These are phyloP conservation scores for Nitzschia inconspicua DNA, from an alignment of 108 stramenopile species.

Conservation along the genomic window DNA sequence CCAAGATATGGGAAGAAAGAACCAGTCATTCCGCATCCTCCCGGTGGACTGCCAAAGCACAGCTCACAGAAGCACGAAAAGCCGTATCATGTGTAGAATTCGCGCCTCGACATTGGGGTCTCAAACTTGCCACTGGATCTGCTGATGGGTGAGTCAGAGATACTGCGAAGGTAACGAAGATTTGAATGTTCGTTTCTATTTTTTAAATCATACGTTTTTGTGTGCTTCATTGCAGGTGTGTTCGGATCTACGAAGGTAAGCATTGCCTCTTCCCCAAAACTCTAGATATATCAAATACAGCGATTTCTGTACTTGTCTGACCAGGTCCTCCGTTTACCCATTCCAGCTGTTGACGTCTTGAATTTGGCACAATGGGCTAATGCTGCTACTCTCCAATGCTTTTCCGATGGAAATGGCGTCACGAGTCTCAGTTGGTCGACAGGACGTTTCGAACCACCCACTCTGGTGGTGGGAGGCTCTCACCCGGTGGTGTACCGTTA, in stretches of 20 bases:
- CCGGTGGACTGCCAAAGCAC: conserved; percentile 79
- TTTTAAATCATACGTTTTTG: background rate
- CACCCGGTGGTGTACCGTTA: conserved; percentile 67
- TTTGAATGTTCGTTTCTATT: background rate
- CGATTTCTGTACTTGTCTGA: too few relatives aligned
- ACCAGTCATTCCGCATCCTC: conserved; percentile 34
- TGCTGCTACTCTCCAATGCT: conserved; percentile 50
- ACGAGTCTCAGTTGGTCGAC: conserved; percentile 88
- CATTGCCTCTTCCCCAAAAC: too few relatives aligned
- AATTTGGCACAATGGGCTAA: conserved; percentile 88
- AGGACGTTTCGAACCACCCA: conserved; percentile 89
- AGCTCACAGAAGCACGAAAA: conserved; percentile 76
- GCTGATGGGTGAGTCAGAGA: conserved; percentile 78
- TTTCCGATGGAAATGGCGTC: conserved; percentile 45
- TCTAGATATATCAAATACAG: background rate
- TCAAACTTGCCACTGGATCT: conserved; percentile 85
- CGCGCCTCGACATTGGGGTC: conserved; percentile 87
- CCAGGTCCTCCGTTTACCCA: background rate
- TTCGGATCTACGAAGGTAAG: conserved; percentile 15
- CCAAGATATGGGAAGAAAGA: conserved; percentile 91
- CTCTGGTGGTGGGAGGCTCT: conserved; percentile 75
- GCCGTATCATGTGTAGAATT: conserved; percentile 87
- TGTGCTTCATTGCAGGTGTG: background rate
- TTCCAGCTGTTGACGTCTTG: conserved; percentile 89
- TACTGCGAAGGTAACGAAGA: background rate